Evolutionary conservation across 306 rosid genomes (phyloP).

Genomic region (Cucurbita moschata): DNA sequence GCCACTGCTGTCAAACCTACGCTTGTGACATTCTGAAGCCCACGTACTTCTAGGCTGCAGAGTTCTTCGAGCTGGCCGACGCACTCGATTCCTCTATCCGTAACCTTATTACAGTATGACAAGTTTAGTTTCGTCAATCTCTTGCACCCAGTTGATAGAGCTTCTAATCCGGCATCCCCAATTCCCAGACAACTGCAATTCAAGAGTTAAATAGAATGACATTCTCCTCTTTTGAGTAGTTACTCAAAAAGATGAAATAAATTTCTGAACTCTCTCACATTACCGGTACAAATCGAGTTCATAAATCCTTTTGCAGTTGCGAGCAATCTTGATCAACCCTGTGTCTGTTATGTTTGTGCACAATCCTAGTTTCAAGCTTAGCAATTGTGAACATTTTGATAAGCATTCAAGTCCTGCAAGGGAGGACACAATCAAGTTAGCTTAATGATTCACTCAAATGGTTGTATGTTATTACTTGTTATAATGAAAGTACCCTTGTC

Average conservation of each 20-base stretch:
- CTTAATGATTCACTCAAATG: not conserved
- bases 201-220: conserved; percentile 5
- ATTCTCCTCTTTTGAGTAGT: not conserved
- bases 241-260: not conserved
- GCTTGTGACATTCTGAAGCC: conserved; percentile 34
- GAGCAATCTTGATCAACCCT: conserved; percentile 44
- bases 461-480: not conserved
- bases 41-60: conserved; percentile 46
- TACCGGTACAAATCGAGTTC: conserved; percentile 72
- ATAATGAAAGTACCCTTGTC: conserved; percentile 27
- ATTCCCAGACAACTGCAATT: conserved; percentile 36
- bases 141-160: conserved; percentile 39
- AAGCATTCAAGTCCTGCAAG: conserved; percentile 40
- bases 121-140: conserved; percentile 38
- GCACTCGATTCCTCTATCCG: conserved; percentile 36
- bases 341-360: conserved; percentile 52
- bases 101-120: conserved; percentile 46
- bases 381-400: conserved; percentile 35
- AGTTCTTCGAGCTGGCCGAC: conserved; percentile 29
- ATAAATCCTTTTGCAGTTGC: conserved; percentile 30
- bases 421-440: conserved; percentile 1
- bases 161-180: conserved; percentile 51
- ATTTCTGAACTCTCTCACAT: conserved; percentile 3
- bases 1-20: conserved; percentile 37
- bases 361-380: conserved; percentile 44